Conservation (phyloP, 148 eudicot species). For the Rhododendron kiyosumense region DNA sequence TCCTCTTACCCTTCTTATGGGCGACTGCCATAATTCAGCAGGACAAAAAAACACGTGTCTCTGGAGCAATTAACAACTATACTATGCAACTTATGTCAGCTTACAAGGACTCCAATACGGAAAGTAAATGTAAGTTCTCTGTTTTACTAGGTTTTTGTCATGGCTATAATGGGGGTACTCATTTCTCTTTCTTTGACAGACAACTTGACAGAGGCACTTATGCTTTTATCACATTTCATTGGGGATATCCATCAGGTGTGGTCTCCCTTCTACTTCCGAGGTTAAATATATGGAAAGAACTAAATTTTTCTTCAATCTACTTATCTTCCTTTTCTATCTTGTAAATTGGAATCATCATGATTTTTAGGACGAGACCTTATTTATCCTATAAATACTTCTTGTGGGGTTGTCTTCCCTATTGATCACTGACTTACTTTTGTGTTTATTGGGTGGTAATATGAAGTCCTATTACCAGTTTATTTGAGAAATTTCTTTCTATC, state of each 20-base stretch:
- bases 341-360: not conserved
- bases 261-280: not conserved
- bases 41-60: slow-evolving; percentile 62
- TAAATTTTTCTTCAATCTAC: not conserved
- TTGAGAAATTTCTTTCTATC: not conserved
- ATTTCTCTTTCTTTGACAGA: slow-evolving; percentile 44
- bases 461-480: not conserved
- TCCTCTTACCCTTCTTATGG: slow-evolving; percentile 26
- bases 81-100: slow-evolving; percentile 63
- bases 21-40: slow-evolving; percentile 85
- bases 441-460: not conserved
- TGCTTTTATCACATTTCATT: slow-evolving; percentile 87
- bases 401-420: not conserved
- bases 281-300: not conserved
- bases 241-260: slow-evolving; percentile 98
- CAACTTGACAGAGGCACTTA: slow-evolving; percentile 96
- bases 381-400: not conserved
- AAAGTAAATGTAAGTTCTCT: slow-evolving; percentile 44
- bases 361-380: not conserved
- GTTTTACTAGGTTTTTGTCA: not conserved
- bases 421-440: not conserved
- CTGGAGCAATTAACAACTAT: slow-evolving; percentile 91
- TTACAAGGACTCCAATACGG: slow-evolving; percentile 30
- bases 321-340: not conserved
- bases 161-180: slow-evolving; percentile 16